A percentile compares a stretch with the other conserved stretches of the same genome.
These are phyloP conservation scores for Pseudogymnoascus destructans DNA, from an alignment of 2,329 filamentous ascomycete genomes.

Conservation along the genomic window DNA sequence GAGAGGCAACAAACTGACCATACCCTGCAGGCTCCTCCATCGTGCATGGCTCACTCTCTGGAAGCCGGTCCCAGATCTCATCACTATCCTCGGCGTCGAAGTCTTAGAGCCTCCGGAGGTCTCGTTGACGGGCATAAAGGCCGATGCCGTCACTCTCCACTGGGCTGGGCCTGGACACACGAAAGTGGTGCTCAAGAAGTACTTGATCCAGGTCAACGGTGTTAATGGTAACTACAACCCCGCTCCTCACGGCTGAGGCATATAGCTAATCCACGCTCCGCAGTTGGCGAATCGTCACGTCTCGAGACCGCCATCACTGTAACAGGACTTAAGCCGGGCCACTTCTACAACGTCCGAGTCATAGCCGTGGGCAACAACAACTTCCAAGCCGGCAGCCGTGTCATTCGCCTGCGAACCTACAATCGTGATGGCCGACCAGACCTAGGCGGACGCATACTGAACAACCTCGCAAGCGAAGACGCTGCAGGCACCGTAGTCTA, in stretches of 20 bases:
- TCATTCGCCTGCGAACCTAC: slow-evolving; percentile 73
- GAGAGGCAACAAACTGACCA: background rate
- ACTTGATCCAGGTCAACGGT: slow-evolving; percentile 87
- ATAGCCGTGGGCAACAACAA: slow-evolving; percentile 84
- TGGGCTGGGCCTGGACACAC: slow-evolving; percentile 65
- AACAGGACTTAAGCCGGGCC: slow-evolving; percentile 70
- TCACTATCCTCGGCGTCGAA: slow-evolving; percentile 83
- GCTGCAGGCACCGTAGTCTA: slow-evolving; percentile 31
- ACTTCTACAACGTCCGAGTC: slow-evolving; percentile 87
- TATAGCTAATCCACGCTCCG: slow-evolving; percentile 16
- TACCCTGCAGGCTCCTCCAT: slow-evolving; percentile 56
- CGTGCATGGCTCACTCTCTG: slow-evolving; percentile 79
- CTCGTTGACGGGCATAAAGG: slow-evolving; percentile 76
- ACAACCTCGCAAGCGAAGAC: slow-evolving; percentile 43
- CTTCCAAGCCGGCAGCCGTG: slow-evolving; percentile 78
- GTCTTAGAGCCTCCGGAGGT: slow-evolving; percentile 83
- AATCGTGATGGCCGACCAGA: slow-evolving; percentile 50
- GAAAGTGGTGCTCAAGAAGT: slow-evolving; percentile 59
- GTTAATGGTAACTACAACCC: slow-evolving; percentile 54
- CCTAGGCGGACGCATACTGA: slow-evolving; percentile 42
- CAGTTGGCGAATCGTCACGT: slow-evolving; percentile 73
- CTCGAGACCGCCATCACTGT: slow-evolving; percentile 84
- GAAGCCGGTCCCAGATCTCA: slow-evolving; percentile 82
- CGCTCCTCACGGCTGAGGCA: background rate
- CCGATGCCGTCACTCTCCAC: slow-evolving; percentile 76